Base-by-base conservation (phyloP, 2,329 filamentous ascomycete genomes). In the Colletotrichum shisoi region DNA sequence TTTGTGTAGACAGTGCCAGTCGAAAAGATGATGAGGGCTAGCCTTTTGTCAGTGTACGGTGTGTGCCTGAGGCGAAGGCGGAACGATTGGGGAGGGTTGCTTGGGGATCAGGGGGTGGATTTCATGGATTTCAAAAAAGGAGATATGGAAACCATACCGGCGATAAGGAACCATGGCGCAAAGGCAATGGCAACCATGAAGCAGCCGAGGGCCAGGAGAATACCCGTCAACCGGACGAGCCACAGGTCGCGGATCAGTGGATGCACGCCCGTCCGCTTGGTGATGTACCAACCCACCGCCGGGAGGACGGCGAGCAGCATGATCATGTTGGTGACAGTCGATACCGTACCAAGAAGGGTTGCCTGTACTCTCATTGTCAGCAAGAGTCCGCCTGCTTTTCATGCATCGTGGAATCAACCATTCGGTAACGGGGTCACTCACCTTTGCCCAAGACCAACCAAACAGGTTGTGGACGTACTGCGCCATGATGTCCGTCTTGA, bases 401-500 rank as follows among this genome's bases (percentile, higher is more conserved):
- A 17, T 21, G 7, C 60, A 56, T 19, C 17, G 1, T 34, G 31
- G 31, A 34, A 34, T 9, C 17, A 17, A 11, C 1, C 1, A 15
- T 12, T 15, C 6, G 11, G 13, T 31, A 45, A 42, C 17, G 24
- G n/a, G 4, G 7, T 56, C 24, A 19, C 74, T 62, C 68, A 80
- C 79, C 61, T 76, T 76, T 46, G 78, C 79, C 80, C 82, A 83
- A 8, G 78, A 79, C 78, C 84, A 82, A 37, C 74, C 58, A 72
- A 84, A 87, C 6, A 84, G 79, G 54, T 81, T 82, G 1, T 81
- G 82, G 61, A 83, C 78, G 71, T 87, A 87, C 71, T 87, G 86
- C 2, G 87, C 71, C 6, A 85, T 66, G 24, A 68, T 57, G 4
- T 78, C 76, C 8, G 42, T 6, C 56, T 76, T 73, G 27, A 76